These are phyloP conservation scores for Chytriomyces confervae DNA, from an alignment of 192 early-diverging fungal genomes.

Conservation along the genomic window DNA sequence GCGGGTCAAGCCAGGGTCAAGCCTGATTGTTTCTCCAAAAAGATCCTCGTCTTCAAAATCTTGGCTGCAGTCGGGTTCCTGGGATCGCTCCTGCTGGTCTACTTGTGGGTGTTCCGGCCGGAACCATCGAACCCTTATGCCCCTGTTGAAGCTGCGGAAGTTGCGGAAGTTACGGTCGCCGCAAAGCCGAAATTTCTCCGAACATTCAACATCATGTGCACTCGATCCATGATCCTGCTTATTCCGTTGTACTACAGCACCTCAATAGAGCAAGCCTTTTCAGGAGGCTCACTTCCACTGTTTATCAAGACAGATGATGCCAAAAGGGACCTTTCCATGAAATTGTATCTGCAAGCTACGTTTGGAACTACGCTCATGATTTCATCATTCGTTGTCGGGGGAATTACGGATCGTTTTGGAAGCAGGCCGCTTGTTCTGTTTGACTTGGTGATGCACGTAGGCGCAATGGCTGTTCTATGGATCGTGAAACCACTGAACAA, in stretches of 20 bases:
- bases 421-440: constrained; percentile 20
- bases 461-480: constrained; percentile 22
- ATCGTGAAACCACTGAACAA: constrained; percentile 18
- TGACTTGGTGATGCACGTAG: constrained; percentile 24
- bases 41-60: constrained; percentile 28
- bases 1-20: too few species aligned
- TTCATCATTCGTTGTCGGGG: constrained; percentile 32
- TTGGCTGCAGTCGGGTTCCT: constrained; percentile 18
- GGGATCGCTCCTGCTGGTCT: constrained; percentile 23
- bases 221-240: constrained; percentile 31
- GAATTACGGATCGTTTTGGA: constrained; percentile 31
- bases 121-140: constrained; percentile 29
- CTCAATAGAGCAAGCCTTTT: constrained; percentile 37
- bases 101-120: constrained; percentile 15
- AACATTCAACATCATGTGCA: constrained; percentile 28
- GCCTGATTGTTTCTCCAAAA: neutral
- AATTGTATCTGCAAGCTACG: constrained; percentile 26
- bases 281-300: constrained; percentile 29
- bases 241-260: constrained; percentile 31
- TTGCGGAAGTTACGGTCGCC: neutral
- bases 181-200: constrained; percentile 16
- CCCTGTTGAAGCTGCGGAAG: neutral
- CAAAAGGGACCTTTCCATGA: constrained; percentile 9
- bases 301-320: constrained; percentile 29
- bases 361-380: constrained; percentile 36